Evolutionary conservation across 257 asterid genomes (phyloP), one percentile per base, ranked within the genome.

Genomic region (Solanum chilense): DNA sequence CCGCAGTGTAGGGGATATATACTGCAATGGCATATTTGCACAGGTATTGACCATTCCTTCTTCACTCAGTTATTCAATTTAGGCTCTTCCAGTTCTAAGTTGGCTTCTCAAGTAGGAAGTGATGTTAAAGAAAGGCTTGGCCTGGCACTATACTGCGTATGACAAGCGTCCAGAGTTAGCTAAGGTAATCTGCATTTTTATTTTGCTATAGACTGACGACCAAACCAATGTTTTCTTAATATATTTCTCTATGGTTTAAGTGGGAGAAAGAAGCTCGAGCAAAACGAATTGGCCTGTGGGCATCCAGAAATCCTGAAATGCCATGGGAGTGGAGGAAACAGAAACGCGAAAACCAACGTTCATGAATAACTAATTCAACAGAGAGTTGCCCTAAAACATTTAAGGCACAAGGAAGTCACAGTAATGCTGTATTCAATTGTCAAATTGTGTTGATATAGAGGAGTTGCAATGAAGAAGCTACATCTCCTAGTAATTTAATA

Each of bases 301-400:
- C 98, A 1, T 80, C 94, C 18, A 42, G 90, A 4, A 95, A 97
- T 87, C 99, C 99, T n/a, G 97, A 96, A 88, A 96, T 90, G 99
- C 99, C 99, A 83, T 96, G 98, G 99, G 98, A 97, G 84, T 96
- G 99, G 98, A 94, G 99, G 69, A 97, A 94, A 91, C 90, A 95
- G 84, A 90, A 90, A 87, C 99, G 99, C 20, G 94, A 94, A 89
- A 95, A 92, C 82, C 92, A 96, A 90, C 88, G 86, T 84, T 70
- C 78, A 3, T 13, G 27, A 81, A 80, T 6, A 74, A n/a, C 8
- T 3, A 44, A 8, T 10, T 49, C 68, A 80, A 80, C 84, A 29
- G 56, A 77, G 25, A 3, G 16, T 20, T 47, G 69, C 64, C 60
- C 45, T 12, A 31, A 81, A 29, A 18, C 39, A 47, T 33, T 5